Conservation (phyloP, 2,329 filamentous ascomycete genomes). For the Aspergillus fumigatiaffinis region DNA sequence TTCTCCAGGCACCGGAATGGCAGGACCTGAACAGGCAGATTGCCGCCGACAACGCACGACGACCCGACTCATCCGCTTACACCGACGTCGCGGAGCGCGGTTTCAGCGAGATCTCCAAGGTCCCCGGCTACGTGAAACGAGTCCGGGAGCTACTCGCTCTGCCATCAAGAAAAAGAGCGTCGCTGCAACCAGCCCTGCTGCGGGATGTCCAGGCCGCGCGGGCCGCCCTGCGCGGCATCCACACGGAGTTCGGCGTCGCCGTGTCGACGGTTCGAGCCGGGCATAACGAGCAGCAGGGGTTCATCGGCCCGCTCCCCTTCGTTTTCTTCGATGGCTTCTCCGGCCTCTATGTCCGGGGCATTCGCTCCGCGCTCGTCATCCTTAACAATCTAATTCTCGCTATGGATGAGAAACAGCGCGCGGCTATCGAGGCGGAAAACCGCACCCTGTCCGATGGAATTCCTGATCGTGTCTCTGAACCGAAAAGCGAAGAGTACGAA, state of each 20-base stretch:
- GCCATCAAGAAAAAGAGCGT: slow-evolving; percentile 3
- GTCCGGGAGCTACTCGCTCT: slow-evolving; percentile 11
- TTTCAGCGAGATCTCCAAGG: slow-evolving; percentile 23
- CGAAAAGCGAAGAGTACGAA: background rate
- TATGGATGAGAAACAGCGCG: slow-evolving; percentile 16
- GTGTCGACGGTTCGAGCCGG: slow-evolving; percentile 19
- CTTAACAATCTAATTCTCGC: slow-evolving; percentile 19
- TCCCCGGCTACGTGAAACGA: slow-evolving; percentile 26
- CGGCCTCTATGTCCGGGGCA: slow-evolving; percentile 14
- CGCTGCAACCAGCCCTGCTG: slow-evolving; percentile 12
- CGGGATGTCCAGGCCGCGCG: slow-evolving; percentile 17
- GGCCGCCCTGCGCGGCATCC: slow-evolving; percentile 20
- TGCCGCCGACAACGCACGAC: slow-evolving; percentile 22
- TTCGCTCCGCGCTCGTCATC: slow-evolving; percentile 15
- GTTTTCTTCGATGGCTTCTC: slow-evolving; percentile 21
- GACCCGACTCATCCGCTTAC: slow-evolving; percentile 26
- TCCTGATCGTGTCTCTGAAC: background rate
- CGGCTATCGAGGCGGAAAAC: slow-evolving; percentile 13
- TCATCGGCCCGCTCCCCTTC: slow-evolving; percentile 21
- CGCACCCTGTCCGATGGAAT: slow-evolving; percentile 7
- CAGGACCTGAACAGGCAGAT: slow-evolving; percentile 27
- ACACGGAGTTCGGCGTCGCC: slow-evolving; percentile 23
- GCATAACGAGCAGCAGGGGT: slow-evolving; percentile 7
- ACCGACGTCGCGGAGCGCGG: slow-evolving; percentile 28
- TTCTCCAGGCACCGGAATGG: slow-evolving; percentile 35